phyloP scores from a whole-genome alignment of 805 yeast genomes.

The Ogataea neopini region DNA sequence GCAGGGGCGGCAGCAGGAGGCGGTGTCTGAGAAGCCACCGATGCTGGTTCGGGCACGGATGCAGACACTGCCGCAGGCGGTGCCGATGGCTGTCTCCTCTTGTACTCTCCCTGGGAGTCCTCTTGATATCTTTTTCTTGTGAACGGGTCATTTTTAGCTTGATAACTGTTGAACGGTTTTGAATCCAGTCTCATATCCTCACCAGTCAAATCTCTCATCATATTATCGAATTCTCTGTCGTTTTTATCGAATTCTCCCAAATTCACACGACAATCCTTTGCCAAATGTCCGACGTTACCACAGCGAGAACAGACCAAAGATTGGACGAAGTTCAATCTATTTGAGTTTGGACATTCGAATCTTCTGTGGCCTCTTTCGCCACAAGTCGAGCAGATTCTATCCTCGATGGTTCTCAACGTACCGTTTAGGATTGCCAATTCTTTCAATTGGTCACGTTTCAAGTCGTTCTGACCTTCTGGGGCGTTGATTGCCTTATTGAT shows the following conservation, averaged over 20 bases:
- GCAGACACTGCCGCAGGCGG: slow-evolving; percentile 9
- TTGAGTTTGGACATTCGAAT: slow-evolving; percentile 62
- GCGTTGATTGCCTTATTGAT: slow-evolving; percentile 81
- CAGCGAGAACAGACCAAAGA: slow-evolving; percentile 72
- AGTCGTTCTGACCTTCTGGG: slow-evolving; percentile 91
- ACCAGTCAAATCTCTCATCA: slow-evolving; percentile 51
- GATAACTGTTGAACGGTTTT: neutral
- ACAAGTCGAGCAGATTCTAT: slow-evolving; percentile 62
- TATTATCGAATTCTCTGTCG: slow-evolving; percentile 50
- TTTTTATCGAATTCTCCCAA: slow-evolving; percentile 29
- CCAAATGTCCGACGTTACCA: slow-evolving; percentile 83
- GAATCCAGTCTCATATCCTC: slow-evolving; percentile 12
- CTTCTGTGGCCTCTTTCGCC: slow-evolving; percentile 66
- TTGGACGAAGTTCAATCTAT: slow-evolving; percentile 45
- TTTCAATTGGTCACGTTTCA: slow-evolving; percentile 85
- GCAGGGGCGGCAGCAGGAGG: slow-evolving; percentile 1
- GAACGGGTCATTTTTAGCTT: neutral
- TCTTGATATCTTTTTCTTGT: neutral
- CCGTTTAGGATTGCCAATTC: slow-evolving; percentile 95
- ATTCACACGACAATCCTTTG: slow-evolving; percentile 75
- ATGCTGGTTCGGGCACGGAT: neutral
- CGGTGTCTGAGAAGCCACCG: slow-evolving; percentile 1
- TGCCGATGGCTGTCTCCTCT: neutral
- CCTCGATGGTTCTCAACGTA: slow-evolving; percentile 74
- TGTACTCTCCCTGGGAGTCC: neutral